Evolutionary conservation across 75 land plant genomes (phyloP).

Genomic region (Sequoia sempervirens): DNA sequence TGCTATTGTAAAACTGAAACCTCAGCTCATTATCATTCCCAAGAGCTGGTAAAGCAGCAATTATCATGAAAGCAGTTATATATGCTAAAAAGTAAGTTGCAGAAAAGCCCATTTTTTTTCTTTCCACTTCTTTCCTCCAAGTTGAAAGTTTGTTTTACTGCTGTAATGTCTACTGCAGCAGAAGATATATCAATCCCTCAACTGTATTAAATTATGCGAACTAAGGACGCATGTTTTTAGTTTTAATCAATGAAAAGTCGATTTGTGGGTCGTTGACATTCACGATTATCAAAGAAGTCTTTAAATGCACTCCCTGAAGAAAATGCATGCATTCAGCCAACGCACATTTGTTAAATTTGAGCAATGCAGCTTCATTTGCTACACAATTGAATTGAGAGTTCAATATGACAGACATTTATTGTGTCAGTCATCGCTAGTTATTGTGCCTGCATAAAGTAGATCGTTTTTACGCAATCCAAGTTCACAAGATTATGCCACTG

Average conservation of each 20-base stretch:
- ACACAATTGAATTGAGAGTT: no score
- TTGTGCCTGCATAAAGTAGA: no score
- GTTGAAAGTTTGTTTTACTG: neutral
- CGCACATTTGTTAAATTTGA: no score
- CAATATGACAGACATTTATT: no score
- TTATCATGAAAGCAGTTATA: neutral
- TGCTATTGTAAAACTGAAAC: slow-evolving; percentile 13
- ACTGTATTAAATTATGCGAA: neutral
- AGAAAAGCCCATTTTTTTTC: neutral
- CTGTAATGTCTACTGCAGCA: neutral
- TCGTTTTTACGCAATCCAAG: no score
- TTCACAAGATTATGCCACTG: no score
- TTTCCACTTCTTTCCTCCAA: neutral
- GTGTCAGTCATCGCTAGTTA: no score
- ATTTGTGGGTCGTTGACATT: no score
- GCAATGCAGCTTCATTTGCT: no score
- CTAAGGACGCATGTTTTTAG: neutral
- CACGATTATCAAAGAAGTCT: neutral
- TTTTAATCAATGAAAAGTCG: neutral
- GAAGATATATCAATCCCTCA: neutral
- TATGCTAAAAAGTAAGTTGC: neutral
- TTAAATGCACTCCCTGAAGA: no score
- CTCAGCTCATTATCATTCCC: slow-evolving; percentile 10
- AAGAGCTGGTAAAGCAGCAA: neutral
- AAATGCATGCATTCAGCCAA: no score